These are phyloP conservation scores for Cicer cuneatum DNA, from an alignment of 306 rosid genomes.

Conservation along the genomic window DNA sequence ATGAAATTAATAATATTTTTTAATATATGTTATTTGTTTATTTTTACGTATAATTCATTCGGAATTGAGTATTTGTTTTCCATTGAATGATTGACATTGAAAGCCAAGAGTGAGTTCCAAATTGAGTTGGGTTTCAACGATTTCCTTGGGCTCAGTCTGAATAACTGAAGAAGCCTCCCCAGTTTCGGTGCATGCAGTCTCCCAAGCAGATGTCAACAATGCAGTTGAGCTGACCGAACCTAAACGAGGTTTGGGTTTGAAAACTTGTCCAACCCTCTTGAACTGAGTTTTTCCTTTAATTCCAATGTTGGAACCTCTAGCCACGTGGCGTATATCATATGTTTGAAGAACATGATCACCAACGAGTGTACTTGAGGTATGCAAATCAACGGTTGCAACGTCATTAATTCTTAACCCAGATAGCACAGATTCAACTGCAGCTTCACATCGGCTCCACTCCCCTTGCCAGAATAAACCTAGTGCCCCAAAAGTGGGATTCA, in stretches of 20 bases:
- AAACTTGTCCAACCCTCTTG: conserved; percentile 39
- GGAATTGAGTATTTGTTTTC: too few relatives aligned
- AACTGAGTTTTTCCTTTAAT: conserved; percentile 40
- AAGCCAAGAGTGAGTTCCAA: conserved; percentile 56
- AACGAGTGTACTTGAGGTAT: background rate
- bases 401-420: conserved; percentile 47
- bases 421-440: conserved; percentile 65
- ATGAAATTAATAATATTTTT: too few relatives aligned
- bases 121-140: conserved; percentile 20
- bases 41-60: too few relatives aligned
- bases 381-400: background rate
- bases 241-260: conserved; percentile 26
- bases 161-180: conserved; percentile 35
- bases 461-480: conserved; percentile 63
- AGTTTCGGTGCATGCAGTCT: conserved; percentile 26
- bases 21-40: too few relatives aligned
- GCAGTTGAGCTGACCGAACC: background rate
- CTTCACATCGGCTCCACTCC: conserved; percentile 65
- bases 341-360: background rate
- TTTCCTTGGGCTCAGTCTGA: conserved; percentile 11
- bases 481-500: conserved; percentile 70
- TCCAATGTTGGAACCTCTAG: conserved; percentile 16
- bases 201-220: conserved; percentile 15
- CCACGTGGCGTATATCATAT: conserved; percentile 58
- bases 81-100: background rate